Conservation (phyloP, 306 rosid genomes). For the Prunus mira region DNA sequence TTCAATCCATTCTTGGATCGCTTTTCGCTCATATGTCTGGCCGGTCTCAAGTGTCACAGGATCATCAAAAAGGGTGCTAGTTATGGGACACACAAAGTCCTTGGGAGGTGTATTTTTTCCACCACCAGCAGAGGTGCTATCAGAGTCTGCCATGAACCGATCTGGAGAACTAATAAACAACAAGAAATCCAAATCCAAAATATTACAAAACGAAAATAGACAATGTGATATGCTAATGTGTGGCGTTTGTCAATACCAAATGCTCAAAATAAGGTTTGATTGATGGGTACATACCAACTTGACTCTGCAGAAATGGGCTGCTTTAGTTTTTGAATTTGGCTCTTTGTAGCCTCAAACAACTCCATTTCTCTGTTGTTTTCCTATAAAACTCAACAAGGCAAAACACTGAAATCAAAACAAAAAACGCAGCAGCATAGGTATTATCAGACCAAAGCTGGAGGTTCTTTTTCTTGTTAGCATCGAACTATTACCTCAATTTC, state of each 20-base stretch:
- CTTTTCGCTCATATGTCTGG: conserved; percentile 85
- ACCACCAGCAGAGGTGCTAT: conserved; percentile 29
- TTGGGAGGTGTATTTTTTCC: conserved; percentile 64
- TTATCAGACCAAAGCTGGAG: conserved; percentile 27
- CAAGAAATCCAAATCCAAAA: conserved; percentile 25
- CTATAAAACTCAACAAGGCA: conserved; percentile 37
- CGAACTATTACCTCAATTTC: conserved; percentile 58
- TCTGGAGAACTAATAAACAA: conserved; percentile 44
- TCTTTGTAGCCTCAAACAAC: conserved; percentile 41
- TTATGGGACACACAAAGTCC: conserved; percentile 91
- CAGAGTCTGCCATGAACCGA: conserved; percentile 44
- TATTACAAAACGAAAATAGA: conserved; percentile 22
- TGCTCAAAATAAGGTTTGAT: background rate
- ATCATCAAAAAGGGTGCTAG: conserved; percentile 80
- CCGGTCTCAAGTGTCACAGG: conserved; percentile 98
- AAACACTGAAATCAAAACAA: conserved; percentile 12
- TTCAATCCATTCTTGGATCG: conserved; percentile 87
- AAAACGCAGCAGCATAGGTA: conserved; percentile 39
- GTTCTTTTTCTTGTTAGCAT: conserved; percentile 26
- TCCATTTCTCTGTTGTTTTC: conserved; percentile 47
- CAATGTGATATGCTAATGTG: conserved; percentile 12
- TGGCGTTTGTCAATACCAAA: background rate
- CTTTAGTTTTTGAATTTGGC: conserved; percentile 41
- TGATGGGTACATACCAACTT: conserved; percentile 38
- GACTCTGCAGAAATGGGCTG: conserved; percentile 45